Base-by-base conservation (phyloP, 768 basidiomycete species). In the Hygrocybe coccinea region DNA sequence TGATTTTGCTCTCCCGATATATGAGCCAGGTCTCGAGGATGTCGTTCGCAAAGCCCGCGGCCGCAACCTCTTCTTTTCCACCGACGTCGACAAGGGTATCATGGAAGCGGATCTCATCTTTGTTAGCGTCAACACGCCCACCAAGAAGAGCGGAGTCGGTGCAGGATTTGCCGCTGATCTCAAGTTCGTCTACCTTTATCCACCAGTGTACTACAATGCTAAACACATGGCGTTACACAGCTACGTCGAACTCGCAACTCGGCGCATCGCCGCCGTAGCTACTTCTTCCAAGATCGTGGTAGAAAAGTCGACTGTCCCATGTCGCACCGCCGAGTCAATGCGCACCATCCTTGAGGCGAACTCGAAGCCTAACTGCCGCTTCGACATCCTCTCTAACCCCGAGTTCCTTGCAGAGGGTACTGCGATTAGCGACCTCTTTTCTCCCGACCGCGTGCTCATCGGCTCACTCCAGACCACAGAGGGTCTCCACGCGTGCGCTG, bases 321-420 rank as follows among this genome's bases (percentile, higher is more conserved):
- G 94, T 76, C 87, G 97, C 60, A 99, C 97, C 6, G 97, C 97
- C 57, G 91, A 97, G 74, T 95, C 95, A 17, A 99, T 99, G 97
- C 91, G 95, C 65, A 97, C 91, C 52, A 97, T 99, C 72, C 86
- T 99, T 53, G 95, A 98, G 73, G 94, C 95, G 62, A 99, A 99
- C 79, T 95, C 95, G 37, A 91, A 86, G 67, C 85, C 89, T 56
- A 86, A 86, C 63, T 87, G 87, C 73, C 84, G 83, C 57, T 99
- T 99, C 67, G 94, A 98, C 68, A 98, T 99, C 69, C 87, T 99
- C 61, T 98, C 97, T 66, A 99, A 99, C 78, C 97, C 97, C 55
- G 97, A 99, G 70, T 99, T 99, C 79, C 80, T 99, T 46, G 97
- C 97, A 6, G 97, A 99, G 74, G 97, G 97, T 60, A 97, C 97